Percentiles rank a stretch among this genome's conserved stretches.
phyloP scores from a whole-genome alignment of 257 asterid genomes.

The Cinchona pubescens region DNA sequence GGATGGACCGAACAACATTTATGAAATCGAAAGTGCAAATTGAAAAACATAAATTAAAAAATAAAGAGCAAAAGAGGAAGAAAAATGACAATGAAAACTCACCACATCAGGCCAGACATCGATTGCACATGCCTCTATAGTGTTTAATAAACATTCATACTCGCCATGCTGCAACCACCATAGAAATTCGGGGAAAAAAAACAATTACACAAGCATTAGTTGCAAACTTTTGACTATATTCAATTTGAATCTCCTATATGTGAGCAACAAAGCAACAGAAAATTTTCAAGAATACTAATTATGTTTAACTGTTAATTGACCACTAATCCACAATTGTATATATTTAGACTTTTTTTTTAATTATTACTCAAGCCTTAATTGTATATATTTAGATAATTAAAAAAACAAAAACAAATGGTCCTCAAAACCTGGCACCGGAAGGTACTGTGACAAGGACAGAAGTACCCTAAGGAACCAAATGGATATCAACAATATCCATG shows the following conservation, averaged over 20 bases:
- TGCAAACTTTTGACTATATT: not conserved
- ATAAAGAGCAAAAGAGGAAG: not conserved
- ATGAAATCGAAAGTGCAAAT: not conserved
- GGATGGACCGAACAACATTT: not conserved
- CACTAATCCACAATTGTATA: not conserved
- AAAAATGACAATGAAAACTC: constrained; percentile 22
- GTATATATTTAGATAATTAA: not conserved
- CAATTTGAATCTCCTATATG: not conserved
- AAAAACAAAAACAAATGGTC: not conserved
- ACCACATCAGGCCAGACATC: constrained; percentile 92
- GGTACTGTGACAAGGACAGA: constrained; percentile 29
- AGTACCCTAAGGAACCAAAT: constrained; percentile 53
- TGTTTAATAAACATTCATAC: constrained; percentile 70
- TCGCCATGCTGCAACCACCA: constrained; percentile 66
- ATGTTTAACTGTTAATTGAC: not conserved
- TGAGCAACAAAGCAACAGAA: not conserved
- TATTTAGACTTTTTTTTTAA: too few relatives aligned
- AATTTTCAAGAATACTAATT: not conserved
- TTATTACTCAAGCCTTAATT: too few relatives aligned
- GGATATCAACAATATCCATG: constrained; percentile 38
- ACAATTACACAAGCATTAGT: not conserved
- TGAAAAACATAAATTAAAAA: not conserved
- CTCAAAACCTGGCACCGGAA: constrained; percentile 34
- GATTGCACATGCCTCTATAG: constrained; percentile 90
- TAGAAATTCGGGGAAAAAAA: constrained; percentile 3